Conservation (phyloP, 805 yeast genomes). For the Sugiyamaella marilandica region DNA sequence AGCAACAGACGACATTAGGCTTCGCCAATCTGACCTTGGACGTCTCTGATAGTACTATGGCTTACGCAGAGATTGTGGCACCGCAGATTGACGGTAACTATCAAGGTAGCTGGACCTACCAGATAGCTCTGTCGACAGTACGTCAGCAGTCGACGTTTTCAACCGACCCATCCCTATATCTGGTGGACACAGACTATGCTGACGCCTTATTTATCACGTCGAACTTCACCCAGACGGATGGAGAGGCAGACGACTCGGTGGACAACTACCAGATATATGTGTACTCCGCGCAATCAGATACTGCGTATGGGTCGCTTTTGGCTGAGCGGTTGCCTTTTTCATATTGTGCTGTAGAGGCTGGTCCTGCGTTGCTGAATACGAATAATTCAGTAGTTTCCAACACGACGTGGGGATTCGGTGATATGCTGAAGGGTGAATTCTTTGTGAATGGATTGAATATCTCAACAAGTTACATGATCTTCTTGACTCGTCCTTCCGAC, state of each 20-base stretch:
- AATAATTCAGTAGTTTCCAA: constrained; percentile 28
- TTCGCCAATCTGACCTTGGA: constrained; percentile 25
- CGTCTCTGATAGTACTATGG: constrained; percentile 11
- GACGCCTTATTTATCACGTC: constrained; percentile 65
- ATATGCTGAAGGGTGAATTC: constrained; percentile 51
- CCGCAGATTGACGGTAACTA: constrained; percentile 7
- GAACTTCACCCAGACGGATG: constrained; percentile 34
- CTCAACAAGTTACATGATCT: constrained; percentile 60
- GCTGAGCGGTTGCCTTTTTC: constrained; percentile 35
- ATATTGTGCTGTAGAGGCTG: constrained; percentile 66
- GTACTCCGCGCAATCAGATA: constrained; percentile 8
- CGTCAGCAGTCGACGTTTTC: constrained; percentile 12
- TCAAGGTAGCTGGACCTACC: constrained; percentile 49
- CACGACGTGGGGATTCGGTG: constrained; percentile 44
- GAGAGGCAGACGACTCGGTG: constrained; percentile 7
- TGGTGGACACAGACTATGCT: constrained; percentile 66
- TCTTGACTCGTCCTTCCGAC: constrained; percentile 48
- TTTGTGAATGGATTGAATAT: constrained; percentile 55
- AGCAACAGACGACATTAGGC: constrained; percentile 25
- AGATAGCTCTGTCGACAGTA: constrained; percentile 47
- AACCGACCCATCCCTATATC: constrained; percentile 25
- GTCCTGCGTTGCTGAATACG: constrained; percentile 39
- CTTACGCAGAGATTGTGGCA: constrained; percentile 16
- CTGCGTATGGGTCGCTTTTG: neutral
- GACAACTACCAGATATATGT: constrained; percentile 21